Evolutionary conservation across 345 rosid species (phyloP).

Genomic region (Acer campestre): DNA sequence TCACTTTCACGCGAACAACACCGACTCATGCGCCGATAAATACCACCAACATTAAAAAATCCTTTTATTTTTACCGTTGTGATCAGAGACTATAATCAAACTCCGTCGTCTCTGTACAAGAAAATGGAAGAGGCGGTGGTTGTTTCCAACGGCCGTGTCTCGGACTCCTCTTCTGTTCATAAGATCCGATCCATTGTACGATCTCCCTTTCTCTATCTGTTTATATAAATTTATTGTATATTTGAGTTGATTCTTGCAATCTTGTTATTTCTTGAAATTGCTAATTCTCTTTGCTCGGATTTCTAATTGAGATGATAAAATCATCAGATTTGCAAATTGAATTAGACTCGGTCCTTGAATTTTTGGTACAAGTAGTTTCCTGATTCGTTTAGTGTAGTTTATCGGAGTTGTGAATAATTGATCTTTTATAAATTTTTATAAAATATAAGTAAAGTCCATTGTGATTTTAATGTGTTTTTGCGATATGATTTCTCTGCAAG

Average conservation of each 20-base stretch:
- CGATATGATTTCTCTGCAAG: neutral
- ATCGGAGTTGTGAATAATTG: neutral
- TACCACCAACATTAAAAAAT: too few species aligned
- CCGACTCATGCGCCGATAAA: neutral
- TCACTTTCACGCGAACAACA: too few species aligned
- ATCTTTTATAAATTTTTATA: too few species aligned
- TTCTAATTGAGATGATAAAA: neutral
- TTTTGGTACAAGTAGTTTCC: neutral
- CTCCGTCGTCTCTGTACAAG: conserved; percentile 20
- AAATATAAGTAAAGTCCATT: neutral
- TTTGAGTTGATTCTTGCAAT: neutral
- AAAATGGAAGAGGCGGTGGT: conserved; percentile 35
- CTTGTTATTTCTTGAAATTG: neutral
- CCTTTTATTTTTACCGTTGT: neutral
- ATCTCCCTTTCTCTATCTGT: conserved; percentile 19
- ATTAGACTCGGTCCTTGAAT: neutral
- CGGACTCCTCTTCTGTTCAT: conserved; percentile 61
- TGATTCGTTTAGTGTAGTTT: neutral
- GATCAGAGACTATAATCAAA: neutral
- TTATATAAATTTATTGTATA: neutral
- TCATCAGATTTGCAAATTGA: neutral
- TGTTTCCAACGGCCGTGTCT: conserved; percentile 61
- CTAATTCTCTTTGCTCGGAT: too few species aligned
- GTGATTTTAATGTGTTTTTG: neutral
- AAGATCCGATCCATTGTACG: conserved; percentile 83